These are phyloP conservation scores for Penicillium sp. DNA, from an alignment of 2,329 filamentous ascomycete species.

Conservation along the genomic window DNA sequence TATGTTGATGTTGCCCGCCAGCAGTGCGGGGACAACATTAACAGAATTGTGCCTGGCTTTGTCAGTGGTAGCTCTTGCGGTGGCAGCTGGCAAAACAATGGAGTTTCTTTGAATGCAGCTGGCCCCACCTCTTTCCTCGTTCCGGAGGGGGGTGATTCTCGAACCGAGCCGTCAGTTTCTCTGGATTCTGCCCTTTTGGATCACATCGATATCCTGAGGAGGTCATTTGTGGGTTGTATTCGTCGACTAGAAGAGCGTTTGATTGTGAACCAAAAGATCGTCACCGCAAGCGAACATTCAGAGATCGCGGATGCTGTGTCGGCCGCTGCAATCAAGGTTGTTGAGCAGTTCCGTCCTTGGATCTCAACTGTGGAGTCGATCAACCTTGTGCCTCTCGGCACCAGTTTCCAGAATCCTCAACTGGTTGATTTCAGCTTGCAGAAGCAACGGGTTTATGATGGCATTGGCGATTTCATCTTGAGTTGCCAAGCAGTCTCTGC, in stretches of 20 bases:
- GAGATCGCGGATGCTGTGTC: conserved; percentile 81
- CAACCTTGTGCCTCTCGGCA: conserved; percentile 77
- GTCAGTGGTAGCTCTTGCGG: conserved; percentile 80
- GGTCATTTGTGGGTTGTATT: conserved; percentile 80
- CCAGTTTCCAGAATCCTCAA: conserved; percentile 79
- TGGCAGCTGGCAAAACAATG: conserved; percentile 80
- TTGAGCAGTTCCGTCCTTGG: conserved; percentile 90
- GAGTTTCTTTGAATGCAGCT: conserved; percentile 63
- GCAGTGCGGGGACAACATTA: conserved; percentile 89
- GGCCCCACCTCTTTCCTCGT: conserved; percentile 73
- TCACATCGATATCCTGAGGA: conserved; percentile 80
- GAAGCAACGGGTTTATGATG: conserved; percentile 92
- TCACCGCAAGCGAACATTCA: conserved; percentile 76
- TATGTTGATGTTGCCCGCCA: conserved; percentile 95
- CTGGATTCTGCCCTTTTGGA: conserved; percentile 79
- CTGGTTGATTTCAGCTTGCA: conserved; percentile 83
- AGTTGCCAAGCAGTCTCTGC: conserved; percentile 90
- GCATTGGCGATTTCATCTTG: conserved; percentile 83
- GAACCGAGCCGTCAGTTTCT: conserved; percentile 68
- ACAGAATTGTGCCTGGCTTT: conserved; percentile 90
- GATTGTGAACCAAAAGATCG: conserved; percentile 73
- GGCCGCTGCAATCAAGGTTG: conserved; percentile 71
- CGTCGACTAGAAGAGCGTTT: conserved; percentile 85
- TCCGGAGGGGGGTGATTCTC: conserved; percentile 76
- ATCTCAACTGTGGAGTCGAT: conserved; percentile 88